Conservation (phyloP, 1,284 basidiomycete genomes). For the Ustilago nuda region DNA sequence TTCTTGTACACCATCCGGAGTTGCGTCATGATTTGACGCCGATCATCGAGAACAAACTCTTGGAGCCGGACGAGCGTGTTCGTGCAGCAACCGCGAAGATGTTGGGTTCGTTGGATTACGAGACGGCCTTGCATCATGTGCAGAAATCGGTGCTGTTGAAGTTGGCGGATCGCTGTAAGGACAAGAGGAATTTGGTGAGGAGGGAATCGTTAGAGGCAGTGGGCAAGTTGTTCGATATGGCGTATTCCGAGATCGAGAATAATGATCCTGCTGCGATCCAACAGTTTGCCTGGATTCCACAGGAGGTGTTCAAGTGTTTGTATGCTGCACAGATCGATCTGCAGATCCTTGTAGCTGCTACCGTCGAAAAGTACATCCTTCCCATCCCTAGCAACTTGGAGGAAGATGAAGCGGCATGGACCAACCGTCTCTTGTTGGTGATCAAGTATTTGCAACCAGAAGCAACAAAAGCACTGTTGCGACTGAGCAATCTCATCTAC, state of each 20-base stretch:
- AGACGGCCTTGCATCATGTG: slow-evolving; percentile 86
- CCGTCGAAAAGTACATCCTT: slow-evolving; percentile 80
- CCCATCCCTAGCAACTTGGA: slow-evolving; percentile 80
- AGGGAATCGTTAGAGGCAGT: slow-evolving; percentile 81
- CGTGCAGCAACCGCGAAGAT: slow-evolving; percentile 84
- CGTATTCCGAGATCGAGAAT: slow-evolving; percentile 91
- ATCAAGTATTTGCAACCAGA: slow-evolving; percentile 77
- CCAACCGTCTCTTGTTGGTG: slow-evolving; percentile 81
- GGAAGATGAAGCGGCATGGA: slow-evolving; percentile 85
- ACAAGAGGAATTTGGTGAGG: slow-evolving; percentile 90
- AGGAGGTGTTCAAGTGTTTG: slow-evolving; percentile 75
- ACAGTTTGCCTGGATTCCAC: slow-evolving; percentile 95
- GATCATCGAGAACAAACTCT: slow-evolving; percentile 53
- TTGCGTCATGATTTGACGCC: slow-evolving; percentile 73
- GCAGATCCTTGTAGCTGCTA: slow-evolving; percentile 72
- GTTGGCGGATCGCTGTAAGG: slow-evolving; percentile 80
- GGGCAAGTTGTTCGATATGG: slow-evolving; percentile 82
- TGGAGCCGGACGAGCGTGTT: slow-evolving; percentile 91
- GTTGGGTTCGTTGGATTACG: slow-evolving; percentile 87
- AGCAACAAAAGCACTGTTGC: slow-evolving; percentile 74
- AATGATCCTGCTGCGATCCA: slow-evolving; percentile 78
- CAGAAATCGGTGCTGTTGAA: slow-evolving; percentile 76
- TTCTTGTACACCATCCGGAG: slow-evolving; percentile 75
- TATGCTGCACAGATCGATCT: slow-evolving; percentile 69
- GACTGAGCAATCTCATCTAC: slow-evolving; percentile 72